These are phyloP conservation scores for Neurospora discreta DNA, from an alignment of 495 filamentous ascomycete genomes.

Conservation along the genomic window DNA sequence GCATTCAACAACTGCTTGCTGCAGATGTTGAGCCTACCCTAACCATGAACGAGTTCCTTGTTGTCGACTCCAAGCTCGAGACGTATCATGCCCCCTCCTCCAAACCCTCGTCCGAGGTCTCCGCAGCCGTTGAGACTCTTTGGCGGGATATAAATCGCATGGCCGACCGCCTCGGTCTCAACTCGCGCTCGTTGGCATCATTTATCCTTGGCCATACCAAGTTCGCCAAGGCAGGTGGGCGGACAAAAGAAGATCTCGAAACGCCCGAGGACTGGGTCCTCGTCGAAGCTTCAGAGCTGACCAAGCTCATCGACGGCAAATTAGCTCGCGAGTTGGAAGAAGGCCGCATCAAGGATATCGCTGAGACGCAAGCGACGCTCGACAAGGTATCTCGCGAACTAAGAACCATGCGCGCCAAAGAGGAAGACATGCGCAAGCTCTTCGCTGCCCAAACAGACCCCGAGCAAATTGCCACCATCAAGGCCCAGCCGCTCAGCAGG, in stretches of 20 bases:
- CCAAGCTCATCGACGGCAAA: conserved; percentile 41
- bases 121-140: conserved; percentile 50
- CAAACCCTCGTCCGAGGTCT: conserved; percentile 45
- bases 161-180: conserved; percentile 85
- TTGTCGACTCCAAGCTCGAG: conserved; percentile 17
- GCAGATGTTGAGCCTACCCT: conserved; percentile 37
- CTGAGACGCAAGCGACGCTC: conserved; percentile 50
- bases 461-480: conserved; percentile 44
- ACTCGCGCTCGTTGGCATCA: conserved; percentile 60
- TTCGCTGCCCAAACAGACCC: conserved; percentile 53
- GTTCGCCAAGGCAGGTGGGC: conserved; percentile 35
- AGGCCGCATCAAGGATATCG: conserved; percentile 51
- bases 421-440: conserved; percentile 60
- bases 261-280: conserved; percentile 57
- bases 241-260: conserved; percentile 48
- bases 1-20: conserved; percentile 36
- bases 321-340: conserved; percentile 49
- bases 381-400: conserved; percentile 53
- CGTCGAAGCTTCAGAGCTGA: conserved; percentile 55
- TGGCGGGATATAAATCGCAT: conserved; percentile 94
- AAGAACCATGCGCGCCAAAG: conserved; percentile 53
- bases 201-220: conserved; percentile 57
- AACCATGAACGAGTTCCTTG: conserved; percentile 48
- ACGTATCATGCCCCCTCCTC: background rate
- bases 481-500: conserved; percentile 61